Percentiles rank a stretch among this genome's conserved stretches.
These are phyloP conservation scores for Paramecium sexaurelia DNA, from an alignment of 73 alveolate species.

Conservation along the genomic window DNA sequence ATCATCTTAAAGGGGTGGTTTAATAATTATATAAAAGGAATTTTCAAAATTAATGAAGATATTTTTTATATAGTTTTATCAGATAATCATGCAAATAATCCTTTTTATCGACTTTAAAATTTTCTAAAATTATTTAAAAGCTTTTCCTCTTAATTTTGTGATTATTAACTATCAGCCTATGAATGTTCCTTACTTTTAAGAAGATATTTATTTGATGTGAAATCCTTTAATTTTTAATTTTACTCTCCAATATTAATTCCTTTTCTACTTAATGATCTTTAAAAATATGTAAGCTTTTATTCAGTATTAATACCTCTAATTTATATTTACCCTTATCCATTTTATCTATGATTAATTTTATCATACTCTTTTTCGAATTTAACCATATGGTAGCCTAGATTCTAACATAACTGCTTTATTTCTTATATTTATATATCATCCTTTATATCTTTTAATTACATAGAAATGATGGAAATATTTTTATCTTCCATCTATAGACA, in stretches of 20 bases:
- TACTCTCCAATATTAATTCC: slow-evolving; percentile 25
- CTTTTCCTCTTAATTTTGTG: neutral
- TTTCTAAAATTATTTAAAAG: slow-evolving; percentile 7
- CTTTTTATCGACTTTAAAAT: neutral
- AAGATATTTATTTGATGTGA: neutral
- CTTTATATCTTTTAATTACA: neutral
- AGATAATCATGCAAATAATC: neutral
- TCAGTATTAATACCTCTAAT: slow-evolving; percentile 38
- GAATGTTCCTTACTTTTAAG: slow-evolving; percentile 11
- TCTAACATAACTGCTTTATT: neutral
- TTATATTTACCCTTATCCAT: neutral
- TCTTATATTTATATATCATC: neutral
- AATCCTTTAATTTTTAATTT: neutral
- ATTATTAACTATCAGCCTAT: neutral
- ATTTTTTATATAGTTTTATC: neutral
- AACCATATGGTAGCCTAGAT: slow-evolving; percentile 17
- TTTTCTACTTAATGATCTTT: slow-evolving; percentile 19
- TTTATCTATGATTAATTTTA: neutral
- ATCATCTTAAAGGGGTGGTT: no score
- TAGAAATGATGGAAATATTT: neutral
- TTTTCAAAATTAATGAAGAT: neutral
- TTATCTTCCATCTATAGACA: neutral
- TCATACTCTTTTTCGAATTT: slow-evolving; percentile 16
- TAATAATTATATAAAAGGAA: neutral
- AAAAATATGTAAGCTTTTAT: neutral